Base-by-base conservation (phyloP, 352 stramenopile genomes). In the Globisporangium radiosum region DNA sequence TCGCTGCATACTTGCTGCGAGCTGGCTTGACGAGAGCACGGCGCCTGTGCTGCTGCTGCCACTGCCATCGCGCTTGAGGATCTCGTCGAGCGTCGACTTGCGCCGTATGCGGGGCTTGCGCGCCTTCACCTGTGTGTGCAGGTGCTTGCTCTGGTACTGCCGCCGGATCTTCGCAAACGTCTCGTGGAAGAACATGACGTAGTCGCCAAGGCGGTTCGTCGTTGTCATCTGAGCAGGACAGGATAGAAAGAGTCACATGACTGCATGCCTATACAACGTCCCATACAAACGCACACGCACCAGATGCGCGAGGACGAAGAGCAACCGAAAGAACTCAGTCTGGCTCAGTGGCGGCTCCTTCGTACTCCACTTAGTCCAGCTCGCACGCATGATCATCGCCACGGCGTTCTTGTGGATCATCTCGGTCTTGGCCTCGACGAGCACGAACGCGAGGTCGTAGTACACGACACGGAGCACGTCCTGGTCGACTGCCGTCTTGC, bases 361-460 rank as follows among this genome's bases (percentile, higher is more conserved):
- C 15, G 67, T 14, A 37, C 60, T 82, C 76, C 79, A 94, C 59
- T 90, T 90, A 15, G 76, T 80, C 79, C 82, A 92, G 40, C 55
- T 73, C 9, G 71, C 63, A 10, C 76, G 75, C 68, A 92, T 61
- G 56, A 92, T 80, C 71, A 90, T 90, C 4, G 76, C 87, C 15
- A 92, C 79, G 1, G 78, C 83, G 61, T 90, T 90, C 63, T 90
- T 89, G 63, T 90, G 78, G 5, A 84, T 75, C 5, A 70, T 90
- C 64, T 90, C 75, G 5, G 81, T 90, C 62, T 90, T 90, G 40
- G 78, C 78, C 51, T 90, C 75, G 5, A 92, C 75, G 3, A 92
- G 64, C 39, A 92, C 76, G 48, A 81, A 81, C 0, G 81, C 82
- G 3, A 92, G 68, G 53, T 89, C 83, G 50, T 88, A 81, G 51